These are phyloP conservation scores for Chondrostereum purpureum DNA, from an alignment of 1,284 basidiomycete genomes.

Conservation along the genomic window DNA sequence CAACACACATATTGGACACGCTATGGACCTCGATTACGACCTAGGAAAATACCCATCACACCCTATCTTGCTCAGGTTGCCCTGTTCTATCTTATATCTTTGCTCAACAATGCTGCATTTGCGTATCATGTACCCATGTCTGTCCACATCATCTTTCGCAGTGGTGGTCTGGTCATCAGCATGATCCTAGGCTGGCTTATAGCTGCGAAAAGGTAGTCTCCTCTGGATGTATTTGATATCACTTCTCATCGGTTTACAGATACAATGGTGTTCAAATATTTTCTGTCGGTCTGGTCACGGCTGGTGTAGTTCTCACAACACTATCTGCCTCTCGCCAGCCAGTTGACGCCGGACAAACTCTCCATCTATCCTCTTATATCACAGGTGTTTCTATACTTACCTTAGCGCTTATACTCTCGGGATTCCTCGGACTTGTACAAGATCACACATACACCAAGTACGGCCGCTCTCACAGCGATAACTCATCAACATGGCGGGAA, in stretches of 20 bases:
- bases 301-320: conserved; percentile 81
- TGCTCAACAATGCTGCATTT: conserved; percentile 89
- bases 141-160: conserved; percentile 92
- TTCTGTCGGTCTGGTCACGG: conserved; percentile 75
- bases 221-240: conserved; percentile 9
- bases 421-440: conserved; percentile 81
- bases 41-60: conserved; percentile 64
- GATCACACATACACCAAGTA: conserved; percentile 75
- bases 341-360: conserved; percentile 14
- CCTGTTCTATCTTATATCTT: conserved; percentile 77
- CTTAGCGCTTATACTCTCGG: conserved; percentile 74
- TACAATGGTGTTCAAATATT: conserved; percentile 64
- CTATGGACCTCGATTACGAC: conserved; percentile 44
- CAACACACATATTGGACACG: conserved; percentile 44
- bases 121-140: conserved; percentile 83
- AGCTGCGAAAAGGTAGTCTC: conserved; percentile 46
- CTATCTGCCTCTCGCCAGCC: conserved; percentile 53
- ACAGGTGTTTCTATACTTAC: conserved; percentile 72
- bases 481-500: conserved; percentile 64
- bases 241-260: conserved; percentile 28
- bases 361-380: conserved; percentile 43
- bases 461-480: conserved; percentile 30
- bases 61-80: conserved; percentile 79
- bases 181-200: conserved; percentile 70
- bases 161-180: conserved; percentile 81